Conservation (phyloP, 2,329 filamentous ascomycete species). For the Grosmannia huntii region DNA sequence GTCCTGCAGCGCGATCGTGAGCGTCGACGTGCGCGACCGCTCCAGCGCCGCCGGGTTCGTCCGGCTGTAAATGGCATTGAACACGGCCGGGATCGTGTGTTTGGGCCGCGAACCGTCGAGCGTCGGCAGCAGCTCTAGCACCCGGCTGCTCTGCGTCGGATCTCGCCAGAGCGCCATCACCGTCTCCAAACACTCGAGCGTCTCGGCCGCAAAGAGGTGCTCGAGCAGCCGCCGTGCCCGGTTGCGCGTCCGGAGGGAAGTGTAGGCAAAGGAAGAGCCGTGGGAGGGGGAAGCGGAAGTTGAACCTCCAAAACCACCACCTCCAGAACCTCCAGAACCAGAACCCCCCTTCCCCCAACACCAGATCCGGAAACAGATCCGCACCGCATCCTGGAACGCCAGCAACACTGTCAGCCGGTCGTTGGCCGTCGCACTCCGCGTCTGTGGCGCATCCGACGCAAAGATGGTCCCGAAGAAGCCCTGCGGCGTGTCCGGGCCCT, state of each 20-base stretch:
- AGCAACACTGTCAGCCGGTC: constrained; percentile 84
- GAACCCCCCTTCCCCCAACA: constrained; percentile 31
- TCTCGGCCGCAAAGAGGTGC: constrained; percentile 84
- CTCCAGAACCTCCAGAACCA: too few species aligned
- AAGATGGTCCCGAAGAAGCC: constrained; percentile 93
- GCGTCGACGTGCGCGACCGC: constrained; percentile 66
- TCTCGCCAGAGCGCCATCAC: constrained; percentile 72
- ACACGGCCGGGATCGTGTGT: constrained; percentile 83
- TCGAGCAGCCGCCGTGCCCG: constrained; percentile 78
- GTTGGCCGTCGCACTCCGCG: constrained; percentile 79
- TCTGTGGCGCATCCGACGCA: constrained; percentile 60
- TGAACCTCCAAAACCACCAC: constrained; percentile 42
- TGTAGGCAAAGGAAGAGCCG: constrained; percentile 87
- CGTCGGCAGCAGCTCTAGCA: constrained; percentile 80
- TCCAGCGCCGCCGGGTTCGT: constrained; percentile 77
- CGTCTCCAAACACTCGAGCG: constrained; percentile 86
- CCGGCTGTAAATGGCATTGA: constrained; percentile 91
- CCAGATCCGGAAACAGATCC: constrained; percentile 90
- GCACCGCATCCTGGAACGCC: constrained; percentile 92
- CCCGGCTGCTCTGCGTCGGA: constrained; percentile 31
- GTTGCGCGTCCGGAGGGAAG: constrained; percentile 81
- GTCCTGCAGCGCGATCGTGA: constrained; percentile 76
- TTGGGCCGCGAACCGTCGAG: constrained; percentile 84
- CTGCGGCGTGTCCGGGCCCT: constrained; percentile 71
- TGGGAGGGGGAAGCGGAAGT: too few species aligned